Base-by-base conservation (phyloP, 495 filamentous ascomycete species). In the Talaromyces borbonicus region DNA sequence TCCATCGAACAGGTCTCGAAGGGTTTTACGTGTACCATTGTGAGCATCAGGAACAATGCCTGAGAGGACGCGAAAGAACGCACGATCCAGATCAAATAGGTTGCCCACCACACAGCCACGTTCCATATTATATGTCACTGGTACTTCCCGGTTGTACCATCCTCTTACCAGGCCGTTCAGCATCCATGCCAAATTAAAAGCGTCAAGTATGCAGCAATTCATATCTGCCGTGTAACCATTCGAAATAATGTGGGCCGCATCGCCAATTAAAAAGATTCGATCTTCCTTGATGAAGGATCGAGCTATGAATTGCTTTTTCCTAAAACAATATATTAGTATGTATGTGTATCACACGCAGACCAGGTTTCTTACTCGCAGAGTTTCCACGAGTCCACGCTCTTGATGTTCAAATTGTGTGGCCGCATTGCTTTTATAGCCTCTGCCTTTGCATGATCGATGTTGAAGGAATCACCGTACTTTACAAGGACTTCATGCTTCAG, bases 141-240 rank as follows among this genome's bases (percentile, higher is more conserved):
- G 59, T 18, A 68, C 49, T 15, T 56, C 53, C 1, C 56, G 46
- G 9, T 51, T 53, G 9, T 61, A 62, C 26, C 59, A 48, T 27
- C 64, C 62, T 29, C 60, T 55, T 26, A 74, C 50, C 2, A 61
- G 50, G 12, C 65, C 56, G 14, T 57, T 57, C 4, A 77, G 56
- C 50, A 75, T 75, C 79, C 79, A 83, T 7, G 68, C 72, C 0
- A 81, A 63, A 42, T 80, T 79, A 27, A 78, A 61, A 0, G 75
- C 65, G 42, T 81, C 78, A 30, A 74, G 69, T 20, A 81, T 73
- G 0, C 79, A 77, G 0, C 72, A 73, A 51, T 83, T 83, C 67
- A 81, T 73, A 2, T 79, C 79, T 43, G 78, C 77, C 1, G 72
- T 78, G 0, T 73, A 76, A 0, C 66, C 69, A 0, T 77, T 75